Evolutionary conservation across 1,139 yeast species (phyloP), one percentile per base, ranked within the genome.

Genomic region (Yamadazyma sp.): DNA sequence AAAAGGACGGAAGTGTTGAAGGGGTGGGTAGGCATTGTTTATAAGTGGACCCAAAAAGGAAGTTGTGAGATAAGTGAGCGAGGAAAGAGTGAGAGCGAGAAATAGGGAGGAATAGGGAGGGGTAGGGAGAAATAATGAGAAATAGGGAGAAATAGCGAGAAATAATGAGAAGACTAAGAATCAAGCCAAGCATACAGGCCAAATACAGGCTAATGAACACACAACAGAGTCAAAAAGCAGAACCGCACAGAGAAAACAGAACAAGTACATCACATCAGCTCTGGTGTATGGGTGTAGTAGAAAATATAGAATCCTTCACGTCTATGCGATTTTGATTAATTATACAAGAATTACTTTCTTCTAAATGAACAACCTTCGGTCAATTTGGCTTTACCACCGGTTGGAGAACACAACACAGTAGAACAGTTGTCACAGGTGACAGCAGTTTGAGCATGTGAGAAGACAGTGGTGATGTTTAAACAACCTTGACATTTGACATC

Each of bases 401-500:
- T 88, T 69, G 99, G 99, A 70, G 95, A 86, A 78, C 97, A 90
- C 67, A 92, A 86, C 55, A 94, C 97, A 58, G 97, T 90, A 61
- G 97, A 86, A 78, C 99, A 92, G 53, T 95, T 83, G 68, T 95
- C 97, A 80, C 99, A 92, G 67, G 97, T 86, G 69, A 92, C 98
- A 62, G 97, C 97, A 59, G 98, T 92, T 81, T 92, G 98, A 53
- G 98, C 97, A 76, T 92, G 98, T 56, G 97, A 90, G 87, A 92
- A 92, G 60, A 92, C 97, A 58, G 97, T 92, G 75, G 98, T 90
- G 79, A 92, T 94, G 84, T 85, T 86, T 72, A 92, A 82, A 79
- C 99, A 92, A 64, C 98, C 98, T 76, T 95, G 97, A 78, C 97
- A 92, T 78, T 90, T 90, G 61, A 92, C 97, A 68, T 92, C 98